A percentile compares a stretch with the other conserved stretches of the same genome.
These are phyloP conservation scores for Globisporangium cystogenes DNA, from an alignment of 352 stramenopile species.

Conservation along the genomic window DNA sequence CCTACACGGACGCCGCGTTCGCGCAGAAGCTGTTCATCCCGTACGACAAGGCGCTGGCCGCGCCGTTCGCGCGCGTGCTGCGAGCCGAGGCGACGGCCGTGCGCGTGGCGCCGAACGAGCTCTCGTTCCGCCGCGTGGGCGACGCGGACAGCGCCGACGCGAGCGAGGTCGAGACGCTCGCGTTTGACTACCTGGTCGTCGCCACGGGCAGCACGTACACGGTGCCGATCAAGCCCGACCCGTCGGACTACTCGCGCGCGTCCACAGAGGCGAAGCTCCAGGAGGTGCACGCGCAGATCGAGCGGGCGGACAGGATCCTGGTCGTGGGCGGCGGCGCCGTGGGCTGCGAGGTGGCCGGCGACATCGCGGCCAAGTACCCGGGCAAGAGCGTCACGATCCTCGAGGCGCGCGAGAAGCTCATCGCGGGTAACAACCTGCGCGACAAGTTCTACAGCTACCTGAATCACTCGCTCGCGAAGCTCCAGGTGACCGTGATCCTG, in stretches of 20 bases:
- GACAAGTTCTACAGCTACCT: conserved; percentile 47
- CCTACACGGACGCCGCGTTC: conserved; percentile 37
- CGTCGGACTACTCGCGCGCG: conserved; percentile 15
- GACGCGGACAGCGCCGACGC: conserved; percentile 23
- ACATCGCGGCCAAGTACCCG: conserved; percentile 38
- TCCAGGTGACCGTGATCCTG: conserved; percentile 49
- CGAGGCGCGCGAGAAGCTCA: conserved; percentile 22
- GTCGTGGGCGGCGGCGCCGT: conserved; percentile 49
- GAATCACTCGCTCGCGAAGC: conserved; percentile 19
- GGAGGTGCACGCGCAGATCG: conserved; percentile 26
- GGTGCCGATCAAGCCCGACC: conserved; percentile 44
- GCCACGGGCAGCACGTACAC: conserved; percentile 58
- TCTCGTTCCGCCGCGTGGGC: conserved; percentile 25
- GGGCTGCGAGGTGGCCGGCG: conserved; percentile 44
- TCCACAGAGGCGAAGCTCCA: conserved; percentile 21
- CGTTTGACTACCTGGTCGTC: conserved; percentile 56
- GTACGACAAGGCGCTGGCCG: conserved; percentile 38
- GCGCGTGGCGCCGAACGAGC: conserved; percentile 24
- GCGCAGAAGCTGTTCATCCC: conserved; percentile 49
- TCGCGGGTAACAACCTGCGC: conserved; percentile 25
- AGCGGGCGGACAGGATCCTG: conserved; percentile 35
- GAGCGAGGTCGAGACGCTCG: conserved; percentile 22
- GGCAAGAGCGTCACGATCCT: conserved; percentile 53
- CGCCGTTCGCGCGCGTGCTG: conserved; percentile 32
- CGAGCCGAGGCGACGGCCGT: conserved; percentile 37